phyloP scores from a whole-genome alignment of 2,329 filamentous ascomycete species.

The Exophiala viscosa region DNA sequence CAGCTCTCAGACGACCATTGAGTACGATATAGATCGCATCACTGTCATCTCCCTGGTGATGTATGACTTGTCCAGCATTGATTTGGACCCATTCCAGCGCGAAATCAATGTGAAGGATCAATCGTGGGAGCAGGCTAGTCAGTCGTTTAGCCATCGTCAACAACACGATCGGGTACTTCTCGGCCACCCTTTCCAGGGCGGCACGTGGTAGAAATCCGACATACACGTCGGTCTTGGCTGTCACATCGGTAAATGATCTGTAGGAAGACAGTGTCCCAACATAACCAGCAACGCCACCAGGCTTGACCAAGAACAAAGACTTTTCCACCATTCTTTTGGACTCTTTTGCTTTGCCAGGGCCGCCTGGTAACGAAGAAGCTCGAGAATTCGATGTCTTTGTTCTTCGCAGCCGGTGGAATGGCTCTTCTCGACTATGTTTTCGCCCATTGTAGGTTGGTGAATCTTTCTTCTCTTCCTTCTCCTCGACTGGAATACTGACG shows the following conservation, averaged over 20 bases:
- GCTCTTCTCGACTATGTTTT: constrained; percentile 30
- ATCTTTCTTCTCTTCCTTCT: constrained; percentile 41
- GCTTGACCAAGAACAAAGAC: constrained; percentile 87
- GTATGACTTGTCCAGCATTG: constrained; percentile 89
- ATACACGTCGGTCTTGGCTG: constrained; percentile 96
- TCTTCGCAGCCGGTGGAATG: constrained; percentile 45
- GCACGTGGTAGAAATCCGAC: constrained; percentile 87
- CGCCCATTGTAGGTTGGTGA: background rate
- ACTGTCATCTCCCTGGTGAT: constrained; percentile 89
- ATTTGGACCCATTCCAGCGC: constrained; percentile 98
- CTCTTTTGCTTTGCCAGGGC: constrained; percentile 30
- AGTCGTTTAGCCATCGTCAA: constrained; percentile 94
- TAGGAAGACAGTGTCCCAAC: constrained; percentile 93
- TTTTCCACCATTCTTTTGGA: constrained; percentile 52
- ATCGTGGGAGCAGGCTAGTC: constrained; percentile 78
- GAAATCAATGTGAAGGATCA: constrained; percentile 96
- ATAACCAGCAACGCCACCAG: constrained; percentile 89
- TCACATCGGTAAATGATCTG: constrained; percentile 91
- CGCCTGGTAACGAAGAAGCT: constrained; percentile 27
- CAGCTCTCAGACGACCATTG: constrained; percentile 82
- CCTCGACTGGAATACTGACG: constrained; percentile 74
- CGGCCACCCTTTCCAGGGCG: constrained; percentile 85
- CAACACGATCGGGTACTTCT: constrained; percentile 85
- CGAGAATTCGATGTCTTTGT: constrained; percentile 44
- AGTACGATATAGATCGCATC: constrained; percentile 98